Evolutionary conservation across 2,329 filamentous ascomycete species (phyloP).

Genomic region (Xenoacremonium recifei): DNA sequence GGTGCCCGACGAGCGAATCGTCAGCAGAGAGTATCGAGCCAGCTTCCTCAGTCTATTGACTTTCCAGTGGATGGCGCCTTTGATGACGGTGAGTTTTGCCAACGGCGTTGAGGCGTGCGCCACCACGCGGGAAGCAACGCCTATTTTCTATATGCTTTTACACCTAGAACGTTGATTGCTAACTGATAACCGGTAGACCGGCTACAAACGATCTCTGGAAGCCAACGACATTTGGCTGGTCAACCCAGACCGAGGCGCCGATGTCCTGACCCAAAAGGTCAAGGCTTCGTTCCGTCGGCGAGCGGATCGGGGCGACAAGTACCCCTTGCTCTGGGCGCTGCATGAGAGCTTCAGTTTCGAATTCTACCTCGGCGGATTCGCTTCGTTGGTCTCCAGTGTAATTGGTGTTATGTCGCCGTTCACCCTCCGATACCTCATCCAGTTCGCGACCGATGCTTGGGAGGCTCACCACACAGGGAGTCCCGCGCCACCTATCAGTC

Average conservation of each 20-base stretch:
- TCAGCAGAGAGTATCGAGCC: slow-evolving; percentile 71
- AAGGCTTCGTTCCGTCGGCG: slow-evolving; percentile 67
- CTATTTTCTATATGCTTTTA: slow-evolving; percentile 9
- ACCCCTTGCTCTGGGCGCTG: slow-evolving; percentile 75
- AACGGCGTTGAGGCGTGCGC: background rate
- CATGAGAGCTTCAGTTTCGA: slow-evolving; percentile 85
- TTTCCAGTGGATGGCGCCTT: slow-evolving; percentile 86
- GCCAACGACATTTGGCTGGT: slow-evolving; percentile 85
- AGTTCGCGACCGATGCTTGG: slow-evolving; percentile 80
- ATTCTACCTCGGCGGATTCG: slow-evolving; percentile 80
- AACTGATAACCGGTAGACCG: slow-evolving; percentile 53
- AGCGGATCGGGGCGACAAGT: slow-evolving; percentile 64
- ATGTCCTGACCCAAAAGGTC: slow-evolving; percentile 65
- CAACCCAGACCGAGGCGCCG: slow-evolving; percentile 75
- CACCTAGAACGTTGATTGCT: slow-evolving; percentile 7
- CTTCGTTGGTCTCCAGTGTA: slow-evolving; percentile 69
- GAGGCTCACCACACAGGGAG: slow-evolving; percentile 50
- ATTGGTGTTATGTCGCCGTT: slow-evolving; percentile 84
- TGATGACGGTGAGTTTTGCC: slow-evolving; percentile 68
- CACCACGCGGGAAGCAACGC: background rate
- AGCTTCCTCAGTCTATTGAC: slow-evolving; percentile 71
- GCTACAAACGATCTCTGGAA: slow-evolving; percentile 82
- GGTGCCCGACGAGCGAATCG: slow-evolving; percentile 50
- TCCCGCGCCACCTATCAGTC: slow-evolving; percentile 66
- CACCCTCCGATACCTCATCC: slow-evolving; percentile 80